Conservation (phyloP, 2,329 filamentous ascomycete genomes). For the Claviceps monticola region DNA sequence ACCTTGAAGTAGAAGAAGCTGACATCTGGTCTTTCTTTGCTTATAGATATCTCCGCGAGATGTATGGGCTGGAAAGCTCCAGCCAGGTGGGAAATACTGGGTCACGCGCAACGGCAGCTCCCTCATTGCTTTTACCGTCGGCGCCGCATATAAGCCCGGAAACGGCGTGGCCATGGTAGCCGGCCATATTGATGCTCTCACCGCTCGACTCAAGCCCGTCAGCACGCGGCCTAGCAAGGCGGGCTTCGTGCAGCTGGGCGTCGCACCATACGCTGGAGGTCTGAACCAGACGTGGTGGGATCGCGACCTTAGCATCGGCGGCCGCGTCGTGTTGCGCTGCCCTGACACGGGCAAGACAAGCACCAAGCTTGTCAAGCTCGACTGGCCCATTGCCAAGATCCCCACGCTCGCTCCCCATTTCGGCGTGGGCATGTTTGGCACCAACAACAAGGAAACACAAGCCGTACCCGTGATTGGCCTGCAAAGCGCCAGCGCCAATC, state of each 20-base stretch:
- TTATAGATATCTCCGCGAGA: slow-evolving; percentile 60
- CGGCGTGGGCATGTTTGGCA: slow-evolving; percentile 55
- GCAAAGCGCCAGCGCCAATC: slow-evolving; percentile 47
- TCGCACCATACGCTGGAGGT: slow-evolving; percentile 83
- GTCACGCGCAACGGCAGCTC: slow-evolving; percentile 74
- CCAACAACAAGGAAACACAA: slow-evolving; percentile 75
- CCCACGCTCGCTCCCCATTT: slow-evolving; percentile 92
- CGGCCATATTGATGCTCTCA: slow-evolving; percentile 86
- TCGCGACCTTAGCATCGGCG: slow-evolving; percentile 80
- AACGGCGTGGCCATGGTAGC: slow-evolving; percentile 82
- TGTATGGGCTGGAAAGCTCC: slow-evolving; percentile 58
- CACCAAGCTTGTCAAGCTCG: slow-evolving; percentile 74
- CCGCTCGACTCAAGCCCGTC: slow-evolving; percentile 81
- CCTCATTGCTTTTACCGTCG: slow-evolving; percentile 73
- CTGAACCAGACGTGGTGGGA: slow-evolving; percentile 95
- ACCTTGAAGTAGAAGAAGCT: background rate
- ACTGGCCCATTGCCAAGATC: slow-evolving; percentile 87
- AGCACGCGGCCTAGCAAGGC: slow-evolving; percentile 72
- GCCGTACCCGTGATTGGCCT: slow-evolving; percentile 89
- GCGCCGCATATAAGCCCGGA: slow-evolving; percentile 65
- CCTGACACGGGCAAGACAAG: slow-evolving; percentile 58
- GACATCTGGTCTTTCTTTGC: background rate
- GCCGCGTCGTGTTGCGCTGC: slow-evolving; percentile 74
- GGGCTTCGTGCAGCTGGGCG: slow-evolving; percentile 78
- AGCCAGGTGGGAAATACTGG: slow-evolving; percentile 79